phyloP scores from a whole-genome alignment of 1,284 basidiomycete species.

The Ganoderma multipileum region DNA sequence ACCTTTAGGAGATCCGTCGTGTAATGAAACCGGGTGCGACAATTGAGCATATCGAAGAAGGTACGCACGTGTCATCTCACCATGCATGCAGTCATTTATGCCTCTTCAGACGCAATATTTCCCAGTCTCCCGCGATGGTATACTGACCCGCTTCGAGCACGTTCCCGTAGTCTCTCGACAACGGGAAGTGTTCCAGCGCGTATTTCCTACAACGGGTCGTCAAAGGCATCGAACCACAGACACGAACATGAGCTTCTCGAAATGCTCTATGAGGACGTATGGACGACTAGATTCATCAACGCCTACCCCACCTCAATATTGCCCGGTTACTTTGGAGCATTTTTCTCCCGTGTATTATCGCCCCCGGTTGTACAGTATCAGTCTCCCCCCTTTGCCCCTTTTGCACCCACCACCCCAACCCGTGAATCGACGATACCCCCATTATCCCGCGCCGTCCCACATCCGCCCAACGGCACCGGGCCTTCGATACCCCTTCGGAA shows the following conservation, averaged over 20 bases:
- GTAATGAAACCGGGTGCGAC: slow-evolving; percentile 71
- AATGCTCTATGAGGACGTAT: slow-evolving; percentile 42
- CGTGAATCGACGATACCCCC: slow-evolving; percentile 3
- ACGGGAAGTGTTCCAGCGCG: slow-evolving; percentile 30
- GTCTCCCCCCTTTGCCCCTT: slow-evolving; percentile 73
- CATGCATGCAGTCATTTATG: neutral
- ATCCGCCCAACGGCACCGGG: neutral
- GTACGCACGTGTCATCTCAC: slow-evolving; percentile 42
- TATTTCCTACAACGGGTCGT: slow-evolving; percentile 18
- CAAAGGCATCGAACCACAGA: slow-evolving; percentile 29
- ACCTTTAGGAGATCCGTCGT: slow-evolving; percentile 67
- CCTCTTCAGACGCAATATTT: slow-evolving; percentile 42
- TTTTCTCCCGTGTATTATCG: slow-evolving; percentile 69
- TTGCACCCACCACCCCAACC: slow-evolving; percentile 57
- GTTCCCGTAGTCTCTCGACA: slow-evolving; percentile 33
- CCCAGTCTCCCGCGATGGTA: slow-evolving; percentile 47
- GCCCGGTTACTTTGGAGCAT: slow-evolving; percentile 73
- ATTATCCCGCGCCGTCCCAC: neutral
- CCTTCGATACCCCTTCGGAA: slow-evolving; percentile 1
- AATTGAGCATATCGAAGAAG: slow-evolving; percentile 76
- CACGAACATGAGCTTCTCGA: slow-evolving; percentile 46
- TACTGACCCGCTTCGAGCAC: slow-evolving; percentile 42
- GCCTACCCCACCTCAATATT: slow-evolving; percentile 59
- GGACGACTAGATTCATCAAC: slow-evolving; percentile 46
- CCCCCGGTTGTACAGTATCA: slow-evolving; percentile 69